phyloP scores from a whole-genome alignment of 768 basidiomycete genomes.

The Austroboletus eburneus region DNA sequence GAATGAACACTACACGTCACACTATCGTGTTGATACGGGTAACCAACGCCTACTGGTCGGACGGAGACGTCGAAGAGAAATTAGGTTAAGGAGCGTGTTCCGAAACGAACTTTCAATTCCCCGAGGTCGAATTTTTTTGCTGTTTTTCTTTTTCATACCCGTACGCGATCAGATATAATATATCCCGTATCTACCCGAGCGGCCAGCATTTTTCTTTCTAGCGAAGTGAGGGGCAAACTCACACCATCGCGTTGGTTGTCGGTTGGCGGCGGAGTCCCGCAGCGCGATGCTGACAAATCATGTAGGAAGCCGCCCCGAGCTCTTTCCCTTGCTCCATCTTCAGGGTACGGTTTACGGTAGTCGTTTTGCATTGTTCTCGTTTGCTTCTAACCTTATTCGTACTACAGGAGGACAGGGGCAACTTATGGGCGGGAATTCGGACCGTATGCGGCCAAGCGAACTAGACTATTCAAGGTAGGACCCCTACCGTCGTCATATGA shows the following conservation, averaged over 20 bases:
- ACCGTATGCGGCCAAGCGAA: not conserved
- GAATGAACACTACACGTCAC: slow-evolving; percentile 17
- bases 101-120: slow-evolving; percentile 8
- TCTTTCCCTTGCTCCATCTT: not conserved
- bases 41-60: not conserved
- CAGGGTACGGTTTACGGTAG: not conserved
- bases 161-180: slow-evolving; percentile 8
- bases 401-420: not conserved
- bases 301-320: not conserved
- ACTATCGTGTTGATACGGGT: slow-evolving; percentile 18
- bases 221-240: slow-evolving; percentile 22
- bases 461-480: slow-evolving; percentile 1
- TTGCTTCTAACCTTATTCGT: not conserved
- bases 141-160: not conserved
- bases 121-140: not conserved
- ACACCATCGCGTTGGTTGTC: slow-evolving; percentile 1
- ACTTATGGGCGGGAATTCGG: not conserved
- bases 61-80: slow-evolving; percentile 7
- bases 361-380: not conserved
- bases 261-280: not conserved
- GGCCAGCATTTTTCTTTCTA: slow-evolving; percentile 1
- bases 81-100: slow-evolving; percentile 6
- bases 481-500: not conserved
- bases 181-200: slow-evolving; percentile 1
- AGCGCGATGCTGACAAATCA: not conserved